Conservation (phyloP, 2,329 filamentous ascomycete genomes). For the Cercospora sp. region DNA sequence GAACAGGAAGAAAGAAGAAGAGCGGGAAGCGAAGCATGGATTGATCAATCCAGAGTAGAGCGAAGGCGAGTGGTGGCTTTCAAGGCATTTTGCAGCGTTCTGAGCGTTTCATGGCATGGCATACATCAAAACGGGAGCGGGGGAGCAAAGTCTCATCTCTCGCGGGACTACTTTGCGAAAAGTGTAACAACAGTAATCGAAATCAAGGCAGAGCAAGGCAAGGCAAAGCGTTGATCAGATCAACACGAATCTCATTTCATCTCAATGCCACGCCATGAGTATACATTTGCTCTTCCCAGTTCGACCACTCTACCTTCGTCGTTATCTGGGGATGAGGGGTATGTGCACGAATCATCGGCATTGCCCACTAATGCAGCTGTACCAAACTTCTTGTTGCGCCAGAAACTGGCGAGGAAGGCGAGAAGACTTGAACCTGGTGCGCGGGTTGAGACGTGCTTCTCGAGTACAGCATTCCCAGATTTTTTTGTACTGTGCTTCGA, state of each 20-base stretch:
- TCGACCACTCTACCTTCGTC: not conserved
- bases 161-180: not conserved
- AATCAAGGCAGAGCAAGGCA: not conserved
- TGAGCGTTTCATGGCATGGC: not conserved
- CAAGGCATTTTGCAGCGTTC: not conserved
- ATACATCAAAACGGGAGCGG: not conserved
- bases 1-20: constrained; percentile 58
- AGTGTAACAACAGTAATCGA: not conserved
- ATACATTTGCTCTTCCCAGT: too few species aligned
- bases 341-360: not conserved
- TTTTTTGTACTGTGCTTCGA: not conserved
- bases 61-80: not conserved
- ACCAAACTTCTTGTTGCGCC: not conserved
- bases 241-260: too few species aligned
- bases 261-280: too few species aligned
- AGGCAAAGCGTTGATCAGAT: too few species aligned
- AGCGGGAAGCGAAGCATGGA: constrained; percentile 4
- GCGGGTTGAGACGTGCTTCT: not conserved
- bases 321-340: not conserved
- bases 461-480: not conserved
- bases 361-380: not conserved
- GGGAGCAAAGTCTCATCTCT: not conserved
- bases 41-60: not conserved
- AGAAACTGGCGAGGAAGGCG: not conserved
- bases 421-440: not conserved